phyloP scores from a whole-genome alignment of 2,329 filamentous ascomycete genomes.

The Fusarium sp. region DNA sequence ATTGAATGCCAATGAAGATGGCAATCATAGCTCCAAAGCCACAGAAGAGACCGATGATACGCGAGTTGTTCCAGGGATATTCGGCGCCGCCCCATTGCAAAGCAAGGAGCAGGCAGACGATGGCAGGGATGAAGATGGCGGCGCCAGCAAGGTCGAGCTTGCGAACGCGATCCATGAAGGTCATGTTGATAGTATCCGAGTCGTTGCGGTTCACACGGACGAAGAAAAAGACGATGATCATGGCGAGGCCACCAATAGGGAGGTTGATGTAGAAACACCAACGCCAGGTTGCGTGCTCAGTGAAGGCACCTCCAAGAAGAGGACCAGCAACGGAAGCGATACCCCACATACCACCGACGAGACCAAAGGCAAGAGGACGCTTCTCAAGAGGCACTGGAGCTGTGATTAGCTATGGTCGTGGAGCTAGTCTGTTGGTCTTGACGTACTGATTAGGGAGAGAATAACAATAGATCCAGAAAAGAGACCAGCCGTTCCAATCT shows the following conservation, averaged over 20 bases:
- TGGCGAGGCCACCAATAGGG: slow-evolving; percentile 60
- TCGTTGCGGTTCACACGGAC: slow-evolving; percentile 56
- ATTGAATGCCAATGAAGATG: slow-evolving; percentile 61
- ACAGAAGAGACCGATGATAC: slow-evolving; percentile 64
- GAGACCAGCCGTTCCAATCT: slow-evolving; percentile 63
- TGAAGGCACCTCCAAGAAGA: slow-evolving; percentile 63
- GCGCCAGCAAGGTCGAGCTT: slow-evolving; percentile 64
- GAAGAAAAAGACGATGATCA: slow-evolving; percentile 61
- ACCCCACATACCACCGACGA: slow-evolving; percentile 68
- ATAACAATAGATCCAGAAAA: slow-evolving; percentile 64
- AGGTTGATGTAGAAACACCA: slow-evolving; percentile 65
- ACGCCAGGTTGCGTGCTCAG: slow-evolving; percentile 62
- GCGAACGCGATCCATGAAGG: slow-evolving; percentile 53
- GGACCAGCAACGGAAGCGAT: slow-evolving; percentile 65
- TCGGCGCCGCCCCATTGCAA: slow-evolving; percentile 67
- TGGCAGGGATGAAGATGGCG: slow-evolving; percentile 62
- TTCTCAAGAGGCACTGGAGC: slow-evolving; percentile 62
- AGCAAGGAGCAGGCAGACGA: slow-evolving; percentile 66
- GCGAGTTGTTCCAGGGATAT: slow-evolving; percentile 62
- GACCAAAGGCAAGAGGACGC: slow-evolving; percentile 65
- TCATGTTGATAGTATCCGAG: slow-evolving; percentile 48
- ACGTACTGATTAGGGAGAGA: slow-evolving; percentile 55
- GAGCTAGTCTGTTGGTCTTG: background rate
- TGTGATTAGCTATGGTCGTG: background rate
- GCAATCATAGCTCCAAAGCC: slow-evolving; percentile 59